Conservation (phyloP, 768 basidiomycete species). For the Termitomyces sp. region DNA sequence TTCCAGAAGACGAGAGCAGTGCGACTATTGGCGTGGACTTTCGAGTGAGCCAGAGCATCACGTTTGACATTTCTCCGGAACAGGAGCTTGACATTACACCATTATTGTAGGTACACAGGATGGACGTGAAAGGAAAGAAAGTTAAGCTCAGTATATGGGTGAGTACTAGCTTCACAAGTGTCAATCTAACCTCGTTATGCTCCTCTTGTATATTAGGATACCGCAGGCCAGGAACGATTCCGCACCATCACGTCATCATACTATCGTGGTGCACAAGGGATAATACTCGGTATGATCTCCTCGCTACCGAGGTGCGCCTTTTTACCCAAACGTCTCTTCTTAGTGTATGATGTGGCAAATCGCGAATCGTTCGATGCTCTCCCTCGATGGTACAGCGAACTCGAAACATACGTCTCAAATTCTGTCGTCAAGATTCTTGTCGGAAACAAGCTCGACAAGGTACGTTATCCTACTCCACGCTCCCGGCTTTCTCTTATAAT, state of each 20-base stretch:
- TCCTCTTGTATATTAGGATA: constrained; percentile 52
- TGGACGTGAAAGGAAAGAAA: constrained; percentile 76
- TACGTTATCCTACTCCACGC: constrained; percentile 14
- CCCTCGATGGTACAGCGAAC: constrained; percentile 88
- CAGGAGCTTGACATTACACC: background rate
- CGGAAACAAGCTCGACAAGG: constrained; percentile 93
- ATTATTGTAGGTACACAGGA: constrained; percentile 68
- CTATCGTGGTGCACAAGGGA: constrained; percentile 84
- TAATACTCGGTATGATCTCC: constrained; percentile 55
- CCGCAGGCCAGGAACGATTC: constrained; percentile 96
- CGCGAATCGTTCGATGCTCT: constrained; percentile 91
- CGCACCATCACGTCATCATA: constrained; percentile 93
- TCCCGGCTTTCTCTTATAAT: background rate
- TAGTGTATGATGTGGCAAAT: constrained; percentile 94
- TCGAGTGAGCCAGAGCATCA: constrained; percentile 43
- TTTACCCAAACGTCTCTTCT: background rate
- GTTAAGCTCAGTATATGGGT: constrained; percentile 98
- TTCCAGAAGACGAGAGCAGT: constrained; percentile 84
- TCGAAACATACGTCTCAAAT: constrained; percentile 86
- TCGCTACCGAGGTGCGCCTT: background rate
- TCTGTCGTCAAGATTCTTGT: constrained; percentile 93
- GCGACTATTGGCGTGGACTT: constrained; percentile 86
- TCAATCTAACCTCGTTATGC: background rate
- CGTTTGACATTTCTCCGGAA: background rate
- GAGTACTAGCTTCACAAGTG: constrained; percentile 19